Conservation (phyloP, 73 alveolate genomes). For the Blepharisma stoltei region DNA sequence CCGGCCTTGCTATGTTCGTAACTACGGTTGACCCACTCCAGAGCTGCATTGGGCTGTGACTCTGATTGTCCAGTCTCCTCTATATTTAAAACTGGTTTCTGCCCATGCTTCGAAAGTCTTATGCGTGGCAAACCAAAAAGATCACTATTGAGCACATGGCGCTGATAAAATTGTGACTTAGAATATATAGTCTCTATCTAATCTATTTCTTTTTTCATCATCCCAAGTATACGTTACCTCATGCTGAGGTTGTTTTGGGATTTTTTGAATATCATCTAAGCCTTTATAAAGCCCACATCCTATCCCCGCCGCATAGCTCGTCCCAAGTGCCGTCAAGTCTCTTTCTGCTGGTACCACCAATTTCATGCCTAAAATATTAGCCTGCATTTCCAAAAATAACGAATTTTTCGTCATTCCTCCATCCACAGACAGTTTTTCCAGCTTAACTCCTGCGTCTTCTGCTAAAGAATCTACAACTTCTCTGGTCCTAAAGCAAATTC, state of each 20-base stretch:
- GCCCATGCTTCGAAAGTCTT: no score
- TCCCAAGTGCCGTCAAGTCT: constrained; percentile 46
- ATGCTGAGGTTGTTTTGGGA: neutral
- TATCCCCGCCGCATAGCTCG: constrained; percentile 43
- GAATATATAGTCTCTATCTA: no score
- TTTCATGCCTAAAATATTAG: neutral
- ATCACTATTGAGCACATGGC: no score
- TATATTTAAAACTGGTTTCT: no score
- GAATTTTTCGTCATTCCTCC: constrained; percentile 65
- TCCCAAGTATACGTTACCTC: no score
- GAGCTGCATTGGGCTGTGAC: no score
- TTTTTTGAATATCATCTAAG: neutral
- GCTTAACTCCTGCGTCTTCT: constrained; percentile 34
- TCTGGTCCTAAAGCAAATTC: constrained; percentile 46
- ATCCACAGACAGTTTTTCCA: constrained; percentile 46
- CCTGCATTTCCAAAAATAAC: constrained; percentile 43
- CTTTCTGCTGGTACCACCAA: constrained; percentile 7
- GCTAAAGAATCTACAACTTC: constrained; percentile 58
- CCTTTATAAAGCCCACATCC: neutral
- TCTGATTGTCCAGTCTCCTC: no score
- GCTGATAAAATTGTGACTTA: no score
- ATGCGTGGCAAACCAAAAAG: no score
- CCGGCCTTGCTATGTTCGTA: no score
- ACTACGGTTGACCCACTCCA: no score
- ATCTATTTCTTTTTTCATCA: no score